A percentile compares a stretch with the other conserved stretches of the same genome.
These are phyloP conservation scores for Podospora conica DNA, from an alignment of 495 filamentous ascomycete species.

Conservation along the genomic window DNA sequence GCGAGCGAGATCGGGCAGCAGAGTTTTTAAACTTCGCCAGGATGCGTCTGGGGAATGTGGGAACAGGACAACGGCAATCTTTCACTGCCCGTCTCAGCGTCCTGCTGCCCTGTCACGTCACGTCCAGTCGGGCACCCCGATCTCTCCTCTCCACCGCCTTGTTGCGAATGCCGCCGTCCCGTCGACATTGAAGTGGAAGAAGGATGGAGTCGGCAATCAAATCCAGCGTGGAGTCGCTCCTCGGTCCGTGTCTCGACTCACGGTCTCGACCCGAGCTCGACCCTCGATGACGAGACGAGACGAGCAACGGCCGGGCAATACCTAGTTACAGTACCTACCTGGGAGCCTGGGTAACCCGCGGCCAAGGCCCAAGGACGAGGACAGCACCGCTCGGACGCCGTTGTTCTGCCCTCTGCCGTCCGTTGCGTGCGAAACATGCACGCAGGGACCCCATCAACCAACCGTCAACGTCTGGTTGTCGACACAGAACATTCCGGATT, in stretches of 20 bases:
- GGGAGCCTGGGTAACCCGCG: no score
- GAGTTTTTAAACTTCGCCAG: background rate
- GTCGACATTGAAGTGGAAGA: background rate
- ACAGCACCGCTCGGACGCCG: background rate
- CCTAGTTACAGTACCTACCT: no score
- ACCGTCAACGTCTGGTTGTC: background rate
- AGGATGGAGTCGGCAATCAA: background rate
- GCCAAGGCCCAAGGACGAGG: no score
- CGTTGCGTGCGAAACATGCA: constrained; percentile 8
- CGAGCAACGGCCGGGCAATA: background rate
- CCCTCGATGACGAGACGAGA: no score
- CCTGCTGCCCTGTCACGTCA: background rate
- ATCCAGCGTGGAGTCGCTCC: background rate
- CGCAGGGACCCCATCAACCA: constrained; percentile 1
- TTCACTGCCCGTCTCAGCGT: background rate
- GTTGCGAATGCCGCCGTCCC: background rate
- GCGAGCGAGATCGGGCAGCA: background rate
- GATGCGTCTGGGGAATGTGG: background rate
- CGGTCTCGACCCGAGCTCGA: no score
- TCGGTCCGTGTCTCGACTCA: no score
- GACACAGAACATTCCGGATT: constrained; percentile 5
- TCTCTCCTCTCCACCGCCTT: background rate
- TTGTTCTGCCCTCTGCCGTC: background rate
- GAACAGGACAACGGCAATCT: background rate
- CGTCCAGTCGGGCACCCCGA: background rate